Percentiles rank a stretch among this genome's conserved stretches.
These are phyloP conservation scores for Vairimorpha ceranae DNA, from an alignment of 371 early-diverging fungal species.

Conservation along the genomic window DNA sequence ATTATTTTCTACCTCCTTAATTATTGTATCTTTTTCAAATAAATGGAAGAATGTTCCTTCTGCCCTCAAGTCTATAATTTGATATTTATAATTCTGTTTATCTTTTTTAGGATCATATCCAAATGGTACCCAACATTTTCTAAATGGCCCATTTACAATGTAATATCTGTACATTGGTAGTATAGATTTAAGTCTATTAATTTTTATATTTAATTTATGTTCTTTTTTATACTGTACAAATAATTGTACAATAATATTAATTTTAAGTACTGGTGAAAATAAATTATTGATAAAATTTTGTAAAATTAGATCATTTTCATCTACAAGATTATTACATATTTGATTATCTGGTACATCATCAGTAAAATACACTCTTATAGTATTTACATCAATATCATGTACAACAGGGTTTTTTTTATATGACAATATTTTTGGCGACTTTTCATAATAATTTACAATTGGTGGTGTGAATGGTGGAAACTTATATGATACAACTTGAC, in stretches of 20 bases:
- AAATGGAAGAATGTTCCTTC: slow-evolving; percentile 41
- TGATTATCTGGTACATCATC: neutral
- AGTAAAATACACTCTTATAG: neutral
- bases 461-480: neutral
- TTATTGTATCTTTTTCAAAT: slow-evolving; percentile 47
- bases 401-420: neutral
- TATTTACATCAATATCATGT: neutral
- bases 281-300: neutral
- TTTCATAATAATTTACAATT: neutral
- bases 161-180: slow-evolving; percentile 53
- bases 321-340: neutral
- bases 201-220: neutral
- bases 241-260: slow-evolving; percentile 5
- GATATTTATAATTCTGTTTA: slow-evolving; percentile 53
- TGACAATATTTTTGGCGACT: neutral
- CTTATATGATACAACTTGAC: neutral
- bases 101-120: slow-evolving; percentile 59
- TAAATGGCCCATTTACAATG: slow-evolving; percentile 59
- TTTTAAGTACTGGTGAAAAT: neutral
- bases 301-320: neutral
- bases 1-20: slow-evolving; percentile 45
- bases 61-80: slow-evolving; percentile 46
- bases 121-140: slow-evolving; percentile 55
- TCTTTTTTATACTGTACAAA: neutral
- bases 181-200: slow-evolving; percentile 41